phyloP scores from a whole-genome alignment of 2,329 filamentous ascomycete species.

The Cercospora sp. region DNA sequence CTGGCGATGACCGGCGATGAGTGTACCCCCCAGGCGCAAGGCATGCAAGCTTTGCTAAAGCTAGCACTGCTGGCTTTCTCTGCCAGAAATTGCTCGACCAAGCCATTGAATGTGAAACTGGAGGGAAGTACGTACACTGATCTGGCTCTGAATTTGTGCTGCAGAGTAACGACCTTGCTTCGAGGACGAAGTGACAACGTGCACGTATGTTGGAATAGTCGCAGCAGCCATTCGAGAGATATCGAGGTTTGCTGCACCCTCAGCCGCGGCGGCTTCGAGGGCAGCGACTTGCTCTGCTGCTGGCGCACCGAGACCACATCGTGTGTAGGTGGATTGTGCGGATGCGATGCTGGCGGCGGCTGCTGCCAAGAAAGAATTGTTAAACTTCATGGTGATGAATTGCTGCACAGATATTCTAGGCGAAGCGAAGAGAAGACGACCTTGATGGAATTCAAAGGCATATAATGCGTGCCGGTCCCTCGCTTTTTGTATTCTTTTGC shows the following conservation, averaged over 20 bases:
- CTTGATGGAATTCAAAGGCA: conserved; percentile 3
- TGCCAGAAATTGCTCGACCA: neutral
- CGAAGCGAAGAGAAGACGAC: neutral
- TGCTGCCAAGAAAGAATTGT: conserved; percentile 3
- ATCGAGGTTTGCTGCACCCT: neutral
- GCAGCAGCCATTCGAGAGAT: conserved; percentile 1
- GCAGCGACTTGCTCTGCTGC: conserved; percentile 3
- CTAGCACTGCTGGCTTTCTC: neutral
- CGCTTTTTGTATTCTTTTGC: conserved; percentile 9
- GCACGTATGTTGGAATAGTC: conserved; percentile 37
- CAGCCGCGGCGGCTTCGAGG: conserved; percentile 4
- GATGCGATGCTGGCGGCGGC: conserved; percentile 7
- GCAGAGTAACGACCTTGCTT: conserved; percentile 23
- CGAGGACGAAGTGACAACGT: conserved; percentile 41
- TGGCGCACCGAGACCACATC: conserved; percentile 3
- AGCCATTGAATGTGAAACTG: neutral
- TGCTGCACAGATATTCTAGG: neutral
- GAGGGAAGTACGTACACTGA: neutral
- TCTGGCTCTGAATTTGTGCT: conserved; percentile 17
- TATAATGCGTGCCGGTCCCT: conserved; percentile 2
- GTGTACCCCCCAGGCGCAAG: neutral
- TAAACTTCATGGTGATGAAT: conserved; percentile 1
- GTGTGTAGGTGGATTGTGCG: conserved; percentile 1
- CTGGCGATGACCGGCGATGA: too few relatives aligned
- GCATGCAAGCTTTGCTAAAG: neutral